Base-by-base conservation (phyloP, 306 rosid species). In the Quillaja saponaria region DNA sequence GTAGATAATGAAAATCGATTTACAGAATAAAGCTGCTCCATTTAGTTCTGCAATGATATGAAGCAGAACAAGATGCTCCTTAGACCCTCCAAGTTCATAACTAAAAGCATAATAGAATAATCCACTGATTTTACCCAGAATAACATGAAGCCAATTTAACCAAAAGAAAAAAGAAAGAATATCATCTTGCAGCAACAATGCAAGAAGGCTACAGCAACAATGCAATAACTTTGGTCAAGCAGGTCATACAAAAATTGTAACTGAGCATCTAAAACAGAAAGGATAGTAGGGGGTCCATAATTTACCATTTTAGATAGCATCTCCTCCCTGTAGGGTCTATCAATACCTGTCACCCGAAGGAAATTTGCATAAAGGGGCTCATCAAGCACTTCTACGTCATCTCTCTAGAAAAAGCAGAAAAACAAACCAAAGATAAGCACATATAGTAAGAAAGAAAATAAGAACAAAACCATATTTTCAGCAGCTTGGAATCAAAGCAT, bases 361-460 rank as follows among this genome's bases (percentile, higher is more conserved):
- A 81, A 89, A 76, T 81, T 66, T 61, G 87, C 84, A 78, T 86
- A 89, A 21, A 89, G 89, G 1, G 96, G 95, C 63, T 86, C 95
- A 72, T 86, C 96, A 20, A 86, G 82, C 68, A 84, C 91, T 78
- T 89, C 91, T 13, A 71, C 69, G 70, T 89, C 95, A 67, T 86
- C 85, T 72, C 96, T 86, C 96, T 89, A 13, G 5, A 21, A 14
- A 16, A 18, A 65, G 8, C 68, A 62, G 48, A 45, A 48, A 63
- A 55, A 10, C 40, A 72, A 34, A n/a, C 34, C 35, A 55, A 14
- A 10, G 20, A 57, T 33, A 58, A 72, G 48, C 31, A 58, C 49
- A 1, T n/a, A n/a, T 13, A 15, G 11, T 28, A 39, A 18, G 28
- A 34, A 38, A 37, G 54, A 49, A 45, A 35, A 59, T 35, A 58